These are phyloP conservation scores for Nymphaea thermarum DNA, from an alignment of 164 flowering plant species.

Conservation along the genomic window DNA sequence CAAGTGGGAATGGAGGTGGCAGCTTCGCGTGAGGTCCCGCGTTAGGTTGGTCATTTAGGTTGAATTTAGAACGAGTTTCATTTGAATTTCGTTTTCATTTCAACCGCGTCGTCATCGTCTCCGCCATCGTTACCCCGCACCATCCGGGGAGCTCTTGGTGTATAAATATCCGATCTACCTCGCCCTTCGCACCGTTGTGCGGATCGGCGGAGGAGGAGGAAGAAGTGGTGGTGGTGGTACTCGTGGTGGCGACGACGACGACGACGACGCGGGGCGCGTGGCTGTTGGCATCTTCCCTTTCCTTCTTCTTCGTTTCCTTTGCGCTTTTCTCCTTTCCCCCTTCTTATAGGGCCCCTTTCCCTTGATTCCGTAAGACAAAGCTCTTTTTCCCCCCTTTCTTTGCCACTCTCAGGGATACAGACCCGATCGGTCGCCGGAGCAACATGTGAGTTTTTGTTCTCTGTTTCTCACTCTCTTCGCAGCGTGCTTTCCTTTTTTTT, in stretches of 20 bases:
- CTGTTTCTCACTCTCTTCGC: no score
- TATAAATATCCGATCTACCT: not conserved
- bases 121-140: not conserved
- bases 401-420: no score
- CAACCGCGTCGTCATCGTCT: no score
- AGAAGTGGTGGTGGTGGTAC: no score
- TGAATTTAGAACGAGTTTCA: not conserved
- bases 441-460: no score
- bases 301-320: not conserved
- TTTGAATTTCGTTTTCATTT: not conserved
- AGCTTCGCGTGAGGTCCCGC: no score
- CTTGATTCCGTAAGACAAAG: no score
- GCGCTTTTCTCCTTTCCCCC: not conserved
- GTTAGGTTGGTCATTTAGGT: not conserved
- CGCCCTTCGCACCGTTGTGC: not conserved
- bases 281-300: not conserved
- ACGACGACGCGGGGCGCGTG: not conserved
- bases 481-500: no score
- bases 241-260: not conserved
- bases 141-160: not conserved
- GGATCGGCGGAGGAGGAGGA: not conserved
- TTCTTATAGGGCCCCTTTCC: not conserved
- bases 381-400: no score
- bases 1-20: no score
- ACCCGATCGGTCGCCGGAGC: no score